These are phyloP conservation scores for Phytophthora cactorum DNA, from an alignment of 352 stramenopile genomes.

Conservation along the genomic window DNA sequence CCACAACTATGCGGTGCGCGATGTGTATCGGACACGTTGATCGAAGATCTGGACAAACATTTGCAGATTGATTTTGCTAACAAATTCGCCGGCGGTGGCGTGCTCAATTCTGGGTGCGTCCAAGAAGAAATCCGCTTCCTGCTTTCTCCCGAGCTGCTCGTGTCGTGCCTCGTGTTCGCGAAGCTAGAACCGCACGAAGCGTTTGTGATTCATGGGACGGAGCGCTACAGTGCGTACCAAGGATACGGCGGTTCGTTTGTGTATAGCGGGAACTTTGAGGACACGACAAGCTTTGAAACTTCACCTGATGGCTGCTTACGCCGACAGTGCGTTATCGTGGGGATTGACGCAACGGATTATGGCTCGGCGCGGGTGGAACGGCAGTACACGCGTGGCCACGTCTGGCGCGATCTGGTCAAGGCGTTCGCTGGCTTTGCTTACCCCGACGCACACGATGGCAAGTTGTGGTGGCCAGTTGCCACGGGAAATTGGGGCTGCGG, in stretches of 20 bases:
- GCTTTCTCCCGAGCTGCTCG: conserved; percentile 72
- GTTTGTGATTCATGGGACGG: conserved; percentile 73
- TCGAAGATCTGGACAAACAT: conserved; percentile 69
- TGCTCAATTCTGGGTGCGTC: conserved; percentile 74
- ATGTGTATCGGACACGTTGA: conserved; percentile 52
- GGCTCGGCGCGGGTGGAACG: conserved; percentile 37
- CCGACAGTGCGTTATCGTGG: conserved; percentile 67
- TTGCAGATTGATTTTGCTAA: conserved; percentile 88
- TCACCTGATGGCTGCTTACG: conserved; percentile 22
- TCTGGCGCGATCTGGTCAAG: conserved; percentile 76
- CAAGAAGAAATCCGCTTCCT: conserved; percentile 89
- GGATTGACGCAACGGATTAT: conserved; percentile 81
- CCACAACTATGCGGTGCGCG: conserved; percentile 19
- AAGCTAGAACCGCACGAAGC: conserved; percentile 69
- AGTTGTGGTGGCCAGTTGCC: conserved; percentile 56
- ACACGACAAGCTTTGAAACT: conserved; percentile 31
- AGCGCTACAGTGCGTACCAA: conserved; percentile 62
- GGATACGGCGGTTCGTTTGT: conserved; percentile 69
- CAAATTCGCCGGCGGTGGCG: conserved; percentile 76
- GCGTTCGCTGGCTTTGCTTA: conserved; percentile 70
- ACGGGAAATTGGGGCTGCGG: conserved; percentile 88
- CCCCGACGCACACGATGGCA: conserved; percentile 16
- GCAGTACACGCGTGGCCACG: conserved; percentile 54
- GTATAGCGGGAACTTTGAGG: conserved; percentile 52
- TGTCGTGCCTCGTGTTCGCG: conserved; percentile 69